Percentiles rank a stretch among this genome's conserved stretches.
Evolutionary conservation across 2,329 filamentous ascomycete genomes (phyloP).

Genomic region (Dactylellina haptotyla): DNA sequence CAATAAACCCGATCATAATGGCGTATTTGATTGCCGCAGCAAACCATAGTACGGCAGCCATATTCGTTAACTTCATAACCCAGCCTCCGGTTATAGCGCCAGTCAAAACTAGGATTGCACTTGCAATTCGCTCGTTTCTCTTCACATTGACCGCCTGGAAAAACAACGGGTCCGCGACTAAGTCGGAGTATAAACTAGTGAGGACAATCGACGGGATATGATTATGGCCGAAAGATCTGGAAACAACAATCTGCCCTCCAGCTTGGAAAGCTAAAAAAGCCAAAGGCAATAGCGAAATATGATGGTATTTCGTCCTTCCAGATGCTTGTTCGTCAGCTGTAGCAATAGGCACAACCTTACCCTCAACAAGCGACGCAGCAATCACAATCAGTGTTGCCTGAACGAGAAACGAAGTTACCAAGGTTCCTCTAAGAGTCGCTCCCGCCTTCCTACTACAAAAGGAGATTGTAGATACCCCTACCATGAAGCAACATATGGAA

Average conservation of each 20-base stretch:
- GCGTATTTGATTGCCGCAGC: conserved; percentile 64
- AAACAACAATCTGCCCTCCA: conserved; percentile 67
- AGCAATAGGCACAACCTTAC: conserved; percentile 60
- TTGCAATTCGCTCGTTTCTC: conserved; percentile 65
- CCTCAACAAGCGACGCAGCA: conserved; percentile 67
- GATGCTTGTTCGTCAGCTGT: conserved; percentile 62
- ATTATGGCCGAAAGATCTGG: conserved; percentile 66
- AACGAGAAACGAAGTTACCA: conserved; percentile 66
- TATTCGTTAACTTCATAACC: conserved; percentile 63
- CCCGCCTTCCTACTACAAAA: conserved; percentile 61
- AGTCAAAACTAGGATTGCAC: conserved; percentile 64
- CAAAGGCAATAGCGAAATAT: conserved; percentile 64
- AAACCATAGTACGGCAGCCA: conserved; percentile 64
- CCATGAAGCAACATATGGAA: conserved; percentile 68
- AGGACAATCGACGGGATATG: conserved; percentile 69
- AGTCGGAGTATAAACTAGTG: conserved; percentile 68
- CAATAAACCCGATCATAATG: conserved; percentile 59
- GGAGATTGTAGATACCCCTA: conserved; percentile 65
- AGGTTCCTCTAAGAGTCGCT: conserved; percentile 62
- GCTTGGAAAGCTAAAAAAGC: conserved; percentile 67
- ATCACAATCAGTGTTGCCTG: conserved; percentile 67
- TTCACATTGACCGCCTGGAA: conserved; percentile 65
- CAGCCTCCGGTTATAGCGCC: conserved; percentile 66
- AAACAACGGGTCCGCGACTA: conserved; percentile 66
- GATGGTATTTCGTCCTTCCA: conserved; percentile 58